These are phyloP conservation scores for Schizosaccharomyces versatilis DNA, from an alignment of 1,139 yeast species.

Conservation along the genomic window DNA sequence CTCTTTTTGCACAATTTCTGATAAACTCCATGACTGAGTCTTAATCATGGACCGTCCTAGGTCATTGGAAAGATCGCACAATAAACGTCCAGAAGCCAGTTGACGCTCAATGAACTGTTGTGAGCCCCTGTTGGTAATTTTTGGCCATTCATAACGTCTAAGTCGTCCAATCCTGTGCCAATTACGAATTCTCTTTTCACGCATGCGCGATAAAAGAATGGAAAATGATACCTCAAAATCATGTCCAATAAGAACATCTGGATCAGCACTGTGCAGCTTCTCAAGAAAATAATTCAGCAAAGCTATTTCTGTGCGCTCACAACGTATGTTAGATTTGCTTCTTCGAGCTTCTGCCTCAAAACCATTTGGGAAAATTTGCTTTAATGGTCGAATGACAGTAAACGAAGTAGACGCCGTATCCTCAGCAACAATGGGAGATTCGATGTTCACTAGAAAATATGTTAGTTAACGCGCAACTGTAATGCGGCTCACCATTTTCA, in stretches of 20 bases:
- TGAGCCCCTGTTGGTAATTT: conserved; percentile 29
- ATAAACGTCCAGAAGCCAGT: conserved; percentile 60
- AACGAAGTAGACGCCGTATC: conserved; percentile 17
- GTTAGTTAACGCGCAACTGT: no score
- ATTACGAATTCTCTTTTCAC: conserved; percentile 43
- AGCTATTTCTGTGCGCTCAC: conserved; percentile 52
- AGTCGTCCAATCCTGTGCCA: conserved; percentile 81
- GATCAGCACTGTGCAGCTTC: conserved; percentile 49
- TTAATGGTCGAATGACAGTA: conserved; percentile 56
- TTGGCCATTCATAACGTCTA: conserved; percentile 49
- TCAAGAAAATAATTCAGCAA: conserved; percentile 55
- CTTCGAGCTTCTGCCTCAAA: conserved; percentile 32
- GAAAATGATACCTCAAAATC: conserved; percentile 62
- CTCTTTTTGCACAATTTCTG: conserved; percentile 74
- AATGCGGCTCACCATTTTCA: conserved; percentile 21
- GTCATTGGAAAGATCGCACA: conserved; percentile 85
- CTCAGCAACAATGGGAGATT: conserved; percentile 16
- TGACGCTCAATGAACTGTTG: conserved; percentile 33
- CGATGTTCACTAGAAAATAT: neutral
- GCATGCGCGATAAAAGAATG: conserved; percentile 61
- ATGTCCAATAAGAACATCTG: conserved; percentile 82
- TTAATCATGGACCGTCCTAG: conserved; percentile 87
- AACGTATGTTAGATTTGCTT: conserved; percentile 25
- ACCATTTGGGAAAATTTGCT: conserved; percentile 49
- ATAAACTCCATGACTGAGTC: conserved; percentile 89